Conservation (phyloP, 1,139 yeast genomes). For the Taphrina pruni region DNA sequence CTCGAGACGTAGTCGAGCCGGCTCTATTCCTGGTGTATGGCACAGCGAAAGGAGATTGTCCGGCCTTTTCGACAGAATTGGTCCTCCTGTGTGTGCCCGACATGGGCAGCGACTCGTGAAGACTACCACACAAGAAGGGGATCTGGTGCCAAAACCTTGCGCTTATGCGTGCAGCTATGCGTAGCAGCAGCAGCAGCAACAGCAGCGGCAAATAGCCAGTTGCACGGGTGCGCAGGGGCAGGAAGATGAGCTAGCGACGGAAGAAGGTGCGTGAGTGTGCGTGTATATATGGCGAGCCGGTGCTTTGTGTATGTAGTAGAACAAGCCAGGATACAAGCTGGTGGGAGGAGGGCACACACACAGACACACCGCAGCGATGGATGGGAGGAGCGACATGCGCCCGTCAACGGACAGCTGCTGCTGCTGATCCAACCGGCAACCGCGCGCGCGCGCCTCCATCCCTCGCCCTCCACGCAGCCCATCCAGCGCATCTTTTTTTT, state of each 20-base stretch:
- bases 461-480: background rate
- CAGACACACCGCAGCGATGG: background rate
- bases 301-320: background rate
- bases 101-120: slow-evolving; percentile 11
- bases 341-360: no score
- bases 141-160: background rate
- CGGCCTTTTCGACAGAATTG: slow-evolving; percentile 26
- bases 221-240: background rate
- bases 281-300: background rate
- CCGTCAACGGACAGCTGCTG: background rate
- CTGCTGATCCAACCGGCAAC: background rate
- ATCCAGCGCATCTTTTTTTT: background rate
- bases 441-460: background rate
- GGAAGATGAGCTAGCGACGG: background rate
- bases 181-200: background rate
- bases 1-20: slow-evolving; percentile 28
- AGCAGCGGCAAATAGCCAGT: no score
- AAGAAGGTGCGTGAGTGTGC: background rate
- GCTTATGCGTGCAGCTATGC: background rate
- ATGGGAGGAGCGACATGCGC: background rate
- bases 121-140: background rate
- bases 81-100: slow-evolving; percentile 29
- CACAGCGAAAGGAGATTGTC: slow-evolving; percentile 28
- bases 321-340: background rate
- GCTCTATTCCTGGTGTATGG: slow-evolving; percentile 37